These are phyloP conservation scores for Boeremia exigua DNA, from an alignment of 2,329 filamentous ascomycete genomes.

Conservation along the genomic window DNA sequence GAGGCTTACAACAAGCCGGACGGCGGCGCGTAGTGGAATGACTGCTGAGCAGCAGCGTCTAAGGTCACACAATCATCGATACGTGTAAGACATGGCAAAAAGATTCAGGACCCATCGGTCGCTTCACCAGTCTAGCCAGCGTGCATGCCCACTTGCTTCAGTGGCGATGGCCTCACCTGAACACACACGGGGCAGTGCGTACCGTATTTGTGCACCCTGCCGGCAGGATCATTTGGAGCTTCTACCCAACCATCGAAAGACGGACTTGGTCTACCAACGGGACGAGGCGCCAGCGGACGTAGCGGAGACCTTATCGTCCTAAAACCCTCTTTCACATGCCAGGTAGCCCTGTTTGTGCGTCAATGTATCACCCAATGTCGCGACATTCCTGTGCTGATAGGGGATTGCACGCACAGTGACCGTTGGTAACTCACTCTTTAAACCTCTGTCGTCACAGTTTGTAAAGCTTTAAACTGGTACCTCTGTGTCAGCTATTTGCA, in stretches of 20 bases:
- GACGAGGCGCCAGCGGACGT: conserved; percentile 14
- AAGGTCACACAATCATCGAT: background rate
- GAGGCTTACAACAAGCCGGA: conserved; percentile 2
- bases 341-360: conserved; percentile 21
- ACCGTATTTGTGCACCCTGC: background rate
- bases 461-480: background rate
- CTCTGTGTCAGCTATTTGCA: background rate
- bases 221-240: conserved; percentile 8
- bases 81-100: background rate
- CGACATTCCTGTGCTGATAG: conserved; percentile 17
- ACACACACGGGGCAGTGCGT: background rate
- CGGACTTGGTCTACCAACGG: conserved; percentile 11
- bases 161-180: background rate
- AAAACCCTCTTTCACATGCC: conserved; percentile 36
- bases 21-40: conserved; percentile 4
- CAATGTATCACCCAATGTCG: conserved; percentile 25
- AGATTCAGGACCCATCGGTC: background rate
- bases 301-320: conserved; percentile 25
- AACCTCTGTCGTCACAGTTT: conserved; percentile 7
- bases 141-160: background rate
- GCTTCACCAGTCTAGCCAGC: background rate
- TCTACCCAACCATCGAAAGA: conserved; percentile 11
- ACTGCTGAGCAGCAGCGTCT: background rate
- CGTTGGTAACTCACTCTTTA: conserved; percentile 1
- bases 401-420: background rate